Base-by-base conservation (phyloP, 768 basidiomycete genomes). In the Lentinus tigrinus region DNA sequence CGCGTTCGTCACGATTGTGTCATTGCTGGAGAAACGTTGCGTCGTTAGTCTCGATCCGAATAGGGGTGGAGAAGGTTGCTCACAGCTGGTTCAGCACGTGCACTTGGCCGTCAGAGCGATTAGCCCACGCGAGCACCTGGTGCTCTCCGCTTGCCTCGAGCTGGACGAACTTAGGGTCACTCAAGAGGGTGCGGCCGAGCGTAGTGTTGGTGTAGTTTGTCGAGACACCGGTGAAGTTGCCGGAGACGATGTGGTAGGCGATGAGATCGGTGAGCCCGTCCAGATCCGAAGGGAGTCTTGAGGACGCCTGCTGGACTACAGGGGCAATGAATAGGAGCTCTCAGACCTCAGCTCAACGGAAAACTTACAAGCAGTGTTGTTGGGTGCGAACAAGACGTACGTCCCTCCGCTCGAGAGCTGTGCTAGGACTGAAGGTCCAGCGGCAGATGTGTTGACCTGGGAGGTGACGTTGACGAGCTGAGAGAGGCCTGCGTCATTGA, bases 141-240 rank as follows among this genome's bases (percentile, higher is more conserved):
- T 72, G 73, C 63, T 78, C 75, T 61, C 79, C 78, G 6, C 81
- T 6, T 6, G 31, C 88, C 63, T 87, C 86, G 0, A 90, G 79
- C 21, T 65, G 69, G 8, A 86, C 81, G 27, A 79, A 68, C 0
- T 73, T 57, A 0, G 78, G 64, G 38, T 80, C 76, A 42, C 79
- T 80, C 42, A 89, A 76, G n/a, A 85, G 72, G 0, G 88, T 86
- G 39, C 85, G 80, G 1, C 84, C 85, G 53, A 91, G 71, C 0
- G 87, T 88, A 61, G 78, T 75, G 63, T 81, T 83, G 2, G 88
- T 86, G 56, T 73, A 80, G 16, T 71, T 68, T 11, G 73, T 70
- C n/a, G 77, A 73, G 10, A 72, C 58, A 4, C 77, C 74, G 42
- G 73, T 57, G 68, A 84, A 79, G 58, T 83, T 74, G 24, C 85